These are phyloP conservation scores for Abortiporus biennis DNA, from an alignment of 1,284 basidiomycete genomes.

Conservation along the genomic window DNA sequence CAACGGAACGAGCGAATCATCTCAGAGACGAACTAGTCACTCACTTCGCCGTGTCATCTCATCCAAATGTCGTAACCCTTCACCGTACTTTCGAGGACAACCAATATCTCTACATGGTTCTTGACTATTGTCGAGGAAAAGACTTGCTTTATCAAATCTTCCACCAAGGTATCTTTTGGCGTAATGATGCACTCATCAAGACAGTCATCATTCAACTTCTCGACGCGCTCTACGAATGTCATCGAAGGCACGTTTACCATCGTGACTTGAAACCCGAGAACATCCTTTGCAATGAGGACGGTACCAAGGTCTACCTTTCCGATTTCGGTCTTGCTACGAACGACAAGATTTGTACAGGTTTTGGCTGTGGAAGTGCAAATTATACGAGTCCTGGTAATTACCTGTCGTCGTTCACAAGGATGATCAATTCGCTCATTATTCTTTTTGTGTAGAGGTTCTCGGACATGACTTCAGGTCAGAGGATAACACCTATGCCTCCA, in stretches of 20 bases:
- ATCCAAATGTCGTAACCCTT: constrained; percentile 51
- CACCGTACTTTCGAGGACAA: constrained; percentile 53
- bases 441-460: constrained; percentile 19
- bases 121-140: constrained; percentile 51
- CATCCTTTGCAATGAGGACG: constrained; percentile 46
- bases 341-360: constrained; percentile 39
- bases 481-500: constrained; percentile 16
- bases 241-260: constrained; percentile 55
- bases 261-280: constrained; percentile 77
- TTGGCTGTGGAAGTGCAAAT: constrained; percentile 46
- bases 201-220: constrained; percentile 53
- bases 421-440: background rate
- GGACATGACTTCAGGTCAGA: constrained; percentile 16
- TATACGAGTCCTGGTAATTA: constrained; percentile 50
- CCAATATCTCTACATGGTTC: constrained; percentile 55
- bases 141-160: constrained; percentile 23
- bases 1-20: constrained; percentile 7
- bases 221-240: constrained; percentile 58
- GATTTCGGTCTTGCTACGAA: constrained; percentile 71
- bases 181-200: constrained; percentile 20
- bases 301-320: constrained; percentile 45
- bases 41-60: constrained; percentile 30
- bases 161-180: constrained; percentile 13
- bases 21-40: constrained; percentile 18
- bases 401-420: background rate